Evolutionary conservation across 2,329 filamentous ascomycete genomes (phyloP).

Genomic region (Paecilomyces dactylethromorphus): DNA sequence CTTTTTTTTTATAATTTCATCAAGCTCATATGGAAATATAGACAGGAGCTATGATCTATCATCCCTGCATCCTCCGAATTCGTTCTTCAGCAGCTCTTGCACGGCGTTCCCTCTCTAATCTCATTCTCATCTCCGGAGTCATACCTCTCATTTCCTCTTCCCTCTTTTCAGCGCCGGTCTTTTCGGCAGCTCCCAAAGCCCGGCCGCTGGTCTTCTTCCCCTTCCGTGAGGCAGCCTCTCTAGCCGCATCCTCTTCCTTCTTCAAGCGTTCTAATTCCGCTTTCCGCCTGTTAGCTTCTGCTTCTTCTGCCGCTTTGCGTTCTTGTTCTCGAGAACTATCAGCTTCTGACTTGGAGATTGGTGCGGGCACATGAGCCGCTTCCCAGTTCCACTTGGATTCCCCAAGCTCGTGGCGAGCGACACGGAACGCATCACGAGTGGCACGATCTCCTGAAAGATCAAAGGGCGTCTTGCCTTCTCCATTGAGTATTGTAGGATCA

Average conservation of each 20-base stretch:
- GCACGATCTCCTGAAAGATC: slow-evolving; percentile 78
- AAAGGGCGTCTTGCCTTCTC: slow-evolving; percentile 77
- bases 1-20: neutral
- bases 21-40: neutral
- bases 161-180: slow-evolving; percentile 72
- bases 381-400: slow-evolving; percentile 76
- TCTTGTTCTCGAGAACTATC: slow-evolving; percentile 65
- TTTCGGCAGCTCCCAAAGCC: slow-evolving; percentile 54
- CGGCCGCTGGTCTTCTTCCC: slow-evolving; percentile 49
- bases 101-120: slow-evolving; percentile 78
- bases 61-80: slow-evolving; percentile 58
- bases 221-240: slow-evolving; percentile 33
- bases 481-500: slow-evolving; percentile 64
- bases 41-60: slow-evolving; percentile 6
- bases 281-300: slow-evolving; percentile 64
- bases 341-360: slow-evolving; percentile 64
- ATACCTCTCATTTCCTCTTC: slow-evolving; percentile 80
- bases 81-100: slow-evolving; percentile 89
- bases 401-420: slow-evolving; percentile 76
- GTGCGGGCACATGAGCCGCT: slow-evolving; percentile 61
- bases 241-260: slow-evolving; percentile 50
- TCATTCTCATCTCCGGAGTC: slow-evolving; percentile 79
- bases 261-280: slow-evolving; percentile 68
- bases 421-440: slow-evolving; percentile 85
- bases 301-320: slow-evolving; percentile 59